Base-by-base conservation (phyloP, 2,329 filamentous ascomycete genomes). In the Cercospora brassicicola region DNA sequence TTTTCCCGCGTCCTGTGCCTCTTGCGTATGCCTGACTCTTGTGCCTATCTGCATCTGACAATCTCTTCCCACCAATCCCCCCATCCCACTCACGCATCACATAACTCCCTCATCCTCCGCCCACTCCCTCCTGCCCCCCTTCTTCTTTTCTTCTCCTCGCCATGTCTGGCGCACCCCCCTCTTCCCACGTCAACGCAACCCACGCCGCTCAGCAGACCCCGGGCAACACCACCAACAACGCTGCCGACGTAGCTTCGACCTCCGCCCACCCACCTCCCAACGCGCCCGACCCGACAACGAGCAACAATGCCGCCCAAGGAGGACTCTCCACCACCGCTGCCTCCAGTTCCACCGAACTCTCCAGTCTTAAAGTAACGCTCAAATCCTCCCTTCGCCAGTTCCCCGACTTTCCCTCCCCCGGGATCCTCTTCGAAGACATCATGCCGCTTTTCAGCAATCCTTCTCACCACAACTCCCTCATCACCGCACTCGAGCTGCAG, bases 401-500 rank as follows among this genome's bases (percentile, higher is more conserved):
- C 83, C 88, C 89, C 77, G 93, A 98, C 85, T 98, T 97, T 84
- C 94, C 94, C 68, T 90, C 91, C 73, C 89, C 91, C 56, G 94
- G 95, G 80, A 94, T 99, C 78, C 86, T 96, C 77, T 99, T 99
- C 82, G 93, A 97, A 84, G 95, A 99, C 80, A 98, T 99, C 82
- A 90, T 99, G 81, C 95, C 95, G 69, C 90, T 98, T 78, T 98
- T 99, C 85, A 89, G 92, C 79, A 87, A 93, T 78, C 89, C 90
- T 65, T 78, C 80, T 62, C 85, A 91, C 69, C 94, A 97, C 83
- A 85, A 87, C 74, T 86, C 88, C 65, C 90, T 99, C 67, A 85
- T 97, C 79, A 88, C 89, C 76, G 92, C 93, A 59, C 90, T 98
- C 74, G 91, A 96, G 81, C 85, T 97, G 70, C 90, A 96, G 80